Percentiles rank a stretch among this genome's conserved stretches.
phyloP scores from a whole-genome alignment of 805 yeast genomes.

The Ogataea allantospora region DNA sequence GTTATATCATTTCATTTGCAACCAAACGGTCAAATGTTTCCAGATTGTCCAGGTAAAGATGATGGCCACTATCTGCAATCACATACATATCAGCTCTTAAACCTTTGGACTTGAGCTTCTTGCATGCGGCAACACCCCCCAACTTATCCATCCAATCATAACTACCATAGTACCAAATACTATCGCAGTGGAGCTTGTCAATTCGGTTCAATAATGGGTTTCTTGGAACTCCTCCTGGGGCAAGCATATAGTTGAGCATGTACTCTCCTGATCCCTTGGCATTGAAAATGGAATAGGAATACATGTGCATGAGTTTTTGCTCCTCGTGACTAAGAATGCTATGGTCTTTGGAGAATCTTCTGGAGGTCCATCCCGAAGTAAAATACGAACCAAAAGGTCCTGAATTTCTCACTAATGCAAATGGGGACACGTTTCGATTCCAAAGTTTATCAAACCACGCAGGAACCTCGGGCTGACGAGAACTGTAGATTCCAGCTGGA shows the following conservation, averaged over 20 bases:
- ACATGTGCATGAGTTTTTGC: conserved; percentile 61
- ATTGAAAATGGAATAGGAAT: conserved; percentile 81
- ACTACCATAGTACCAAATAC: conserved; percentile 85
- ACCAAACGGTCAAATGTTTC: conserved; percentile 51
- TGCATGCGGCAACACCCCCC: conserved; percentile 46
- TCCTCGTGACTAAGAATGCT: conserved; percentile 41
- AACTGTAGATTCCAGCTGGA: conserved; percentile 80
- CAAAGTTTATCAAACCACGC: conserved; percentile 76
- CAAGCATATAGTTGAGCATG: conserved; percentile 75
- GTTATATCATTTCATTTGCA: conserved; percentile 46
- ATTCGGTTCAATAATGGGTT: conserved; percentile 61
- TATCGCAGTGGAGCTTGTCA: conserved; percentile 52
- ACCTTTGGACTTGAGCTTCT: conserved; percentile 34
- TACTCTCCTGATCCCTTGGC: conserved; percentile 93
- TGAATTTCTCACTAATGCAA: conserved; percentile 68
- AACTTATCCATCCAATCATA: conserved; percentile 59
- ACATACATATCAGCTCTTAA: conserved; percentile 20
- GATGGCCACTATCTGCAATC: conserved; percentile 69
- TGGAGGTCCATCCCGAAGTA: conserved; percentile 84
- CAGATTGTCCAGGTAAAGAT: conserved; percentile 69
- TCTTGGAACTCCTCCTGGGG: conserved; percentile 90
- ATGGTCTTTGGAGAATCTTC: conserved; percentile 62
- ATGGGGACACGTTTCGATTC: conserved; percentile 80
- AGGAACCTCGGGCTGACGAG: conserved; percentile 54
- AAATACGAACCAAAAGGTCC: conserved; percentile 83